Percentiles rank a stretch among this genome's conserved stretches.
phyloP scores from a whole-genome alignment of 192 early-diverging fungal genomes.

The Umbelopsis sp. region DNA sequence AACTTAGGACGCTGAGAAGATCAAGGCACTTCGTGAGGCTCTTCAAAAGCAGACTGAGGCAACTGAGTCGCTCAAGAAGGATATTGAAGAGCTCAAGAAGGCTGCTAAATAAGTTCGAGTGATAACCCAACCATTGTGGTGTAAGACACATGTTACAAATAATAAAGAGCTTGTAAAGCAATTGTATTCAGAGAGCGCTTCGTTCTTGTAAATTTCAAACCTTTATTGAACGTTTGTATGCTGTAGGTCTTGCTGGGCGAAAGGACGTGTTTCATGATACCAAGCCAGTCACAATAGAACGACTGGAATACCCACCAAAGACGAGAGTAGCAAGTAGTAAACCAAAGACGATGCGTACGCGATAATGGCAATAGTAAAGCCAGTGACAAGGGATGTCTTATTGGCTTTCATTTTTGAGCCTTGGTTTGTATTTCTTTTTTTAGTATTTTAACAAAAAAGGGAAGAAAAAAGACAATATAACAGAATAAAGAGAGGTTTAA shows the following conservation, averaged over 20 bases:
- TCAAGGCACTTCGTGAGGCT: conserved; percentile 37
- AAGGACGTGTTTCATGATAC: too few species aligned
- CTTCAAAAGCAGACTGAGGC: conserved; percentile 33
- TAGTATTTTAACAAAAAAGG: neutral
- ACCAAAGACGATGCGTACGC: too few species aligned
- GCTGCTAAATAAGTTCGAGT: conserved; percentile 15
- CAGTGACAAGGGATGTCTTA: neutral
- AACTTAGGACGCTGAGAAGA: conserved; percentile 39
- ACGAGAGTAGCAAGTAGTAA: too few species aligned
- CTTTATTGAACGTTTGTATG: too few species aligned
- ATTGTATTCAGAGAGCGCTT: too few species aligned
- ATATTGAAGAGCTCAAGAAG: conserved; percentile 32
- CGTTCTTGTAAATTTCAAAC: too few species aligned
- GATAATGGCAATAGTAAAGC: neutral
- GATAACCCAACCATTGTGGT: neutral
- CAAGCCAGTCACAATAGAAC: too few species aligned
- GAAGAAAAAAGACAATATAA: neutral
- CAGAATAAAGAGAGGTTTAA: neutral
- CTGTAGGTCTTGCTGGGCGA: too few species aligned
- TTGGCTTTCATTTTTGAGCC: too few species aligned
- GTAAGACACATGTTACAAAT: too few species aligned
- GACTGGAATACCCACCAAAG: too few species aligned
- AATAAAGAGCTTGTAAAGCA: too few species aligned
- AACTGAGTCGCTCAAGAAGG: conserved; percentile 27
- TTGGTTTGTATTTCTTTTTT: conserved; percentile 1